Evolutionary conservation across 805 yeast species (phyloP).

Genomic region (Pichia eremophila): DNA sequence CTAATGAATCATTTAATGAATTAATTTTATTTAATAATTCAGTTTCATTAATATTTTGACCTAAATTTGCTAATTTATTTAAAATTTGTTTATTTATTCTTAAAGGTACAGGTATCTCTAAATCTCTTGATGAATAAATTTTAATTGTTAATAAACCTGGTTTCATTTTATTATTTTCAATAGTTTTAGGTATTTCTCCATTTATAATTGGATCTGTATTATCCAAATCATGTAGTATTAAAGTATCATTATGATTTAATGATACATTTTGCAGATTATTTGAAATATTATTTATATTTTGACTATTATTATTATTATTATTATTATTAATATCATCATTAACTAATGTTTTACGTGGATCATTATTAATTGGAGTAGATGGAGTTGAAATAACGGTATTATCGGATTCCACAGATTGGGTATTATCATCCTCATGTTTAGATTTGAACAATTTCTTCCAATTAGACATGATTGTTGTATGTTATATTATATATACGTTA

Average conservation of each 20-base stretch:
- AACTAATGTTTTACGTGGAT: constrained; percentile 3
- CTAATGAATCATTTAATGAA: constrained; percentile 19
- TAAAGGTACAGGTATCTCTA: constrained; percentile 62
- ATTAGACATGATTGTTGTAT: constrained; percentile 20
- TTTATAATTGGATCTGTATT: constrained; percentile 27
- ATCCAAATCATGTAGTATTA: constrained; percentile 12
- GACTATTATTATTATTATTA: no score
- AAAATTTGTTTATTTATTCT: constrained; percentile 55
- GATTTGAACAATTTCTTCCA: constrained; percentile 26
- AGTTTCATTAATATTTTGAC: constrained; percentile 29
- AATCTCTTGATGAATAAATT: constrained; percentile 58
- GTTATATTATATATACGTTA: no score
- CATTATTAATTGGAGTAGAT: constrained; percentile 3
- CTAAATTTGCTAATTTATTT: constrained; percentile 56
- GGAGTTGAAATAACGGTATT: constrained; percentile 9
- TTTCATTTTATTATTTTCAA: constrained; percentile 13
- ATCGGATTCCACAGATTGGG: neutral
- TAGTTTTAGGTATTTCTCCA: constrained; percentile 9
- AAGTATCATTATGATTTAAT: no score
- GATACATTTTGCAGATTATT: no score
- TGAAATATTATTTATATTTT: no score
- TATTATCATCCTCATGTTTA: constrained; percentile 2
- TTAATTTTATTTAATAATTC: constrained; percentile 27
- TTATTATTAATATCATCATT: neutral
- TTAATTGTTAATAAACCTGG: constrained; percentile 77